Evolutionary conservation across 2,329 filamentous ascomycete genomes (phyloP).

Genomic region (Colletotrichum lini): DNA sequence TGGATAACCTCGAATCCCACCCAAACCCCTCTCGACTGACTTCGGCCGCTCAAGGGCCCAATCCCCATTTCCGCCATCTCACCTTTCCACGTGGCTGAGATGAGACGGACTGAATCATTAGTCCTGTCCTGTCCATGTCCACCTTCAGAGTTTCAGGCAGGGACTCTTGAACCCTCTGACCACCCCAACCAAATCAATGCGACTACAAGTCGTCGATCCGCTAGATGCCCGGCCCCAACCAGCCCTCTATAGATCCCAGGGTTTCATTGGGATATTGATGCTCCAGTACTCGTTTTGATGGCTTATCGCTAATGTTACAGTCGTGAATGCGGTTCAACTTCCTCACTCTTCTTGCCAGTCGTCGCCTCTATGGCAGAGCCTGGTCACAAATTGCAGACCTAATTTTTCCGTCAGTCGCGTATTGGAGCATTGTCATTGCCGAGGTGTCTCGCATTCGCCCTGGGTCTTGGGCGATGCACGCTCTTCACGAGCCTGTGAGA

Average conservation of each 20-base stretch:
- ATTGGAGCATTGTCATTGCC: neutral
- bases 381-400: too few relatives aligned
- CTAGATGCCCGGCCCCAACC: slow-evolving; percentile 14
- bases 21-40: neutral
- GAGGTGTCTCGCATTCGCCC: neutral
- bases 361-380: neutral
- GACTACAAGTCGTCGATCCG: slow-evolving; percentile 17
- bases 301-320: neutral
- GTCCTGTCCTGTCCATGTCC: neutral
- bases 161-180: slow-evolving; percentile 33
- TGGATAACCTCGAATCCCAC: neutral
- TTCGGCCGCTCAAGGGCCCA: neutral
- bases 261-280: slow-evolving; percentile 31
- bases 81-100: slow-evolving; percentile 39
- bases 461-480: neutral
- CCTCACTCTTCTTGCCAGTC: neutral
- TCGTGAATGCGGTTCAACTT: neutral
- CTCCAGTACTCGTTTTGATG: neutral
- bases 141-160: slow-evolving; percentile 33
- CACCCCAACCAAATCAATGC: slow-evolving; percentile 32
- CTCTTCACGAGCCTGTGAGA: neutral
- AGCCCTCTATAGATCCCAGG: slow-evolving; percentile 3
- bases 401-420: too few relatives aligned
- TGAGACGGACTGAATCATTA: slow-evolving; percentile 35
- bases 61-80: slow-evolving; percentile 31